Evolutionary conservation across 768 basidiomycete genomes (phyloP), one percentile per base, ranked within the genome.

Genomic region (Auricularia cornea): DNA sequence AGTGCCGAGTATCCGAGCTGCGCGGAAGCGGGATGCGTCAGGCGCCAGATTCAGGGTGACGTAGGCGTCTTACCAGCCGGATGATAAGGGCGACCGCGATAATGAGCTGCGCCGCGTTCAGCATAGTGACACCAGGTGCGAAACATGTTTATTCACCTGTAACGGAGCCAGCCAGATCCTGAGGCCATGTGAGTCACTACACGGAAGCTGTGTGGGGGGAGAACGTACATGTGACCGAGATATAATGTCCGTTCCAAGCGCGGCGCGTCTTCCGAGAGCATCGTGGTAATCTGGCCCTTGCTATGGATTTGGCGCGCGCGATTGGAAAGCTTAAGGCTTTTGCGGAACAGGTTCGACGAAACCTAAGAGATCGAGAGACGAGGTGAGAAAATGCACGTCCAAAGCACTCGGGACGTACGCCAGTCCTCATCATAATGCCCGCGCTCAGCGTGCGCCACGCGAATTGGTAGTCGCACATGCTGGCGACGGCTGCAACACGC

Each of bases 1-100:
- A 90, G 78, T 0, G 87, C 87, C 1, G 87, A 88, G 67, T 83
- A 84, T 5, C 88, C 87, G 18, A 90, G 77, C 80, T 86, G 57
- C n/a, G n/a, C n/a, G n/a, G n/a, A n/a, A n/a, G 40, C n/a, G n/a
- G n/a, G n/a, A n/a, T n/a, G n/a, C n/a, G n/a, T n/a, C n/a, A n/a
- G n/a, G n/a, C n/a, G n/a, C n/a, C n/a, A n/a, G n/a, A n/a, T n/a
- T n/a, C n/a, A n/a, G n/a, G n/a, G n/a, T n/a, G n/a, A n/a, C n/a
- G n/a, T n/a, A n/a, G n/a, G n/a, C 48, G 33, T 23, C n/a, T 35
- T 31, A 62, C 84, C 64, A 80, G 86, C 64, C 77, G 76, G 26
- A 89, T 80, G 41, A 89, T 77, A 5, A 91, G 79, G 1, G 81
- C 86, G 18, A 87, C 74, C 1, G 83, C 84, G 54, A 88, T 80